Conservation (phyloP, 2,329 filamentous ascomycete genomes). For the Apiospora saccharicola region DNA sequence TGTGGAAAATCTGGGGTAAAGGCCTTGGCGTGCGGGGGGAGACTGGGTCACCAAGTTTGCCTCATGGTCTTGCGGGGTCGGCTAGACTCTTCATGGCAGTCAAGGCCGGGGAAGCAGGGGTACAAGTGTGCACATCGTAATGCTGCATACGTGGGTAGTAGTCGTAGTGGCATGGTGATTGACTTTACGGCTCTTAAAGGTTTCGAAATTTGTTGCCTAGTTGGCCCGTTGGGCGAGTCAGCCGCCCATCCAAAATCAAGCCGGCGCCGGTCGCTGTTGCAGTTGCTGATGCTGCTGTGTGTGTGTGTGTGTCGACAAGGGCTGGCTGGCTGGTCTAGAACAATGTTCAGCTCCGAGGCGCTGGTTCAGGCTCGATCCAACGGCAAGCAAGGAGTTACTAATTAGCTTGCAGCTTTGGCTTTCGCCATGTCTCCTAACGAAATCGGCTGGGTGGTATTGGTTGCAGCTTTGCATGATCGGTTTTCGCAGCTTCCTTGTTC, state of each 20-base stretch:
- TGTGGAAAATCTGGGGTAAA: constrained; percentile 17
- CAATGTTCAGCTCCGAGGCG: background rate
- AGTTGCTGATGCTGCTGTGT: background rate
- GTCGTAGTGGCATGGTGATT: background rate
- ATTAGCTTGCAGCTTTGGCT: background rate
- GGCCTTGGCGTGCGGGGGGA: constrained; percentile 22
- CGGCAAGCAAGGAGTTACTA: background rate
- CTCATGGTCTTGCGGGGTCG: constrained; percentile 15
- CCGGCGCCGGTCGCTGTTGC: background rate
- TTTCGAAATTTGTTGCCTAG: constrained; percentile 1
- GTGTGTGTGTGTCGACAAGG: background rate
- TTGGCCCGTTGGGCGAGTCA: constrained; percentile 11
- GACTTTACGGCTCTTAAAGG: background rate
- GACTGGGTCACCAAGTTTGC: constrained; percentile 3
- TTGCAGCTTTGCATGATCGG: background rate
- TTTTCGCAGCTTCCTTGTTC: constrained; percentile 16
- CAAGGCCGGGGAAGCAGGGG: constrained; percentile 15
- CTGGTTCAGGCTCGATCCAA: background rate
- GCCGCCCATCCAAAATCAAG: background rate
- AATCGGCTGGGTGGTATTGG: background rate
- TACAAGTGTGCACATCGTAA: background rate
- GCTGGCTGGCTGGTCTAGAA: constrained; percentile 6
- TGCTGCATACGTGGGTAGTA: background rate
- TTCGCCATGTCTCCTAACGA: background rate
- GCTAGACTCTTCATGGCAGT: constrained; percentile 23